Base-by-base conservation (phyloP, 106 monocot species). In the Platanthera guangdongensis region DNA sequence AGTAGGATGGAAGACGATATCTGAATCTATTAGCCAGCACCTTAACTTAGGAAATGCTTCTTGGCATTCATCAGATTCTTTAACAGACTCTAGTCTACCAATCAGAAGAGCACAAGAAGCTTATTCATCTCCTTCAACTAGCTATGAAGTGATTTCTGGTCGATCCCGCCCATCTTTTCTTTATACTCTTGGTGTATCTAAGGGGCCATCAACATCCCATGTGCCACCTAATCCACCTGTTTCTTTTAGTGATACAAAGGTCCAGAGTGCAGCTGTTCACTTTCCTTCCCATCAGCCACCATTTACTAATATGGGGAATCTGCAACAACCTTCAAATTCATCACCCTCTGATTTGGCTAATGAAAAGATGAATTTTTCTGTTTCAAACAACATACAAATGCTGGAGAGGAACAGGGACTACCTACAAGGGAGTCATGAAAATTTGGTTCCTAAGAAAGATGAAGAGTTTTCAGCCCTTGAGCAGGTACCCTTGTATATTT, bases 381-480 rank as follows among this genome's bases (percentile, higher is more conserved):
- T 28, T 76, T 70, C 73, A 51, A 82, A 73, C 72, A 67, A 84
- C 54, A 69, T 57, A 15, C 53, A 68, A 63, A 48, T 67, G n/a
- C 16, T 50, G 47, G 63, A 73, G 75, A 78, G 39, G 14, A 28
- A 21, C 19, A 53, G 52, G 50, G 63, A 87, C 55, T 67, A 80
- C 79, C 46, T 57, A 9, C 77, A 79, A n/a, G 62, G 21, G 7
- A 57, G 74, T 15, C 74, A 81, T 50, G 81, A 72, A 15, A 76
- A 81, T 49, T 74, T 80, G 62, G 32, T 52, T 74, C 74, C 68
- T 4, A 74, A 57, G 52, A 91, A 88, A 73, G 91, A 93, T 83
- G 91, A 97, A 79, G 86, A 89, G 68, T 93, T 97, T 97, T 79
- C 89, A 50, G 80, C 91, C 68, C 75, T 97, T 54, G 97, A 97